Base-by-base conservation (phyloP, 208 protist genomes). In the Crithidia fasciculata region DNA sequence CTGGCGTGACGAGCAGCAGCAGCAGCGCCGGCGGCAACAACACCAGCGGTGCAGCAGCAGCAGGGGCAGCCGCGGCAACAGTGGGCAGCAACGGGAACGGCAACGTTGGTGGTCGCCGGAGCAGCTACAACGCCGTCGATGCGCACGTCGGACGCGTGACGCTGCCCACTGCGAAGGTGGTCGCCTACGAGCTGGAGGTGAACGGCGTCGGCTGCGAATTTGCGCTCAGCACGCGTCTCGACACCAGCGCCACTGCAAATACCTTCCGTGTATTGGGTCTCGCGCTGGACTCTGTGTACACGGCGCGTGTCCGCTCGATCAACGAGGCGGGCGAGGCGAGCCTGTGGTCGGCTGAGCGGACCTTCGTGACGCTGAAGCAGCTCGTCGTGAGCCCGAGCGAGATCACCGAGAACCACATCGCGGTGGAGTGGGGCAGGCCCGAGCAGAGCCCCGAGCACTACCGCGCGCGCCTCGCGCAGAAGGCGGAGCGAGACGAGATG, bases 401-500 rank as follows among this genome's bases (percentile, higher is more conserved):
- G 67, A 91, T 96, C 50, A 88, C 90, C 13, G 93, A 97, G 82
- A 84, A 85, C 37, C 74, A 79, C 37, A 83, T 95, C 43, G 76
- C 80, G 39, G 41, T 95, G 28, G 69, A 84, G 57, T 97, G 93
- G 93, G 84, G 80, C 15, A 83, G 93, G 9, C 71, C 78, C 12
- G 82, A 85, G 76, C 90, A 96, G 76, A 69, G 49, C 54, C 74
- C 83, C 18, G 76, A 73, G 63, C 53, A 68, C 10, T 87, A 87
- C 78, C 39, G 53, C 37, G 18, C 16, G 37, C 68, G 37, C 50
- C 19, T 68, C 57, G 62, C 55, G n/a, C 57, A 44, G 53, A 56
- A 50, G 53, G 40, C 53, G n/a, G 65, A 70, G 36, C 40, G 36
- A 43, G 65, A 70, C 4, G 65, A 70, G 65, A 9, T 49, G 18